Evolutionary conservation across 768 basidiomycete species (phyloP).

Genomic region (Lentinus tigrinus): DNA sequence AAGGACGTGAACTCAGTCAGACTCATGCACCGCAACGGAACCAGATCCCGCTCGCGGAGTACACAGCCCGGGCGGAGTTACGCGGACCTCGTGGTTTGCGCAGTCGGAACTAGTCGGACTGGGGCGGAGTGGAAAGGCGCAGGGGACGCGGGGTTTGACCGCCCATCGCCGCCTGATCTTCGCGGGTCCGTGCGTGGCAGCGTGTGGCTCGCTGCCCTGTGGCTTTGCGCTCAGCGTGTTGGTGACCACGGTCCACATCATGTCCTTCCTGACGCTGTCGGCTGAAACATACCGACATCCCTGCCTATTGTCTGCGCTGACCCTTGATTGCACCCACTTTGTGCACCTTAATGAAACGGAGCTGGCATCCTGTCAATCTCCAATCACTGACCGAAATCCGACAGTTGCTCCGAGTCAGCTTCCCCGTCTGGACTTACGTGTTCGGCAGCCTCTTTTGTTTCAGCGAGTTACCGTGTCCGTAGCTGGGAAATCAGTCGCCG

Average conservation of each 20-base stretch:
- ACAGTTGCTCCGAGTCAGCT: constrained; percentile 5
- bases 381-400: constrained; percentile 11
- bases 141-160: neutral
- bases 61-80: neutral
- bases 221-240: neutral
- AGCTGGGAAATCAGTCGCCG: neutral
- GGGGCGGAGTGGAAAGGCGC: neutral
- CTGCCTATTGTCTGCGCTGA: constrained; percentile 5
- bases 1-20: neutral
- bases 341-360: neutral
- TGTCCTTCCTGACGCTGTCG: neutral
- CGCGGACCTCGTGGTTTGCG: neutral
- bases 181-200: neutral
- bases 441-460: constrained; percentile 19
- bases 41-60: neutral
- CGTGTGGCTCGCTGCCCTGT: neutral
- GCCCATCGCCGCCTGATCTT: neutral
- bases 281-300: neutral
- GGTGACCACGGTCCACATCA: neutral
- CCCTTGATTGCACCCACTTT: constrained; percentile 2
- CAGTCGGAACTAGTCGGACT: neutral
- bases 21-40: too few species aligned
- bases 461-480: constrained; percentile 1
- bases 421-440: constrained; percentile 16
- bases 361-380: constrained; percentile 13